Base-by-base conservation (phyloP, 768 basidiomycete species). In the Mrakia blollopis region DNA sequence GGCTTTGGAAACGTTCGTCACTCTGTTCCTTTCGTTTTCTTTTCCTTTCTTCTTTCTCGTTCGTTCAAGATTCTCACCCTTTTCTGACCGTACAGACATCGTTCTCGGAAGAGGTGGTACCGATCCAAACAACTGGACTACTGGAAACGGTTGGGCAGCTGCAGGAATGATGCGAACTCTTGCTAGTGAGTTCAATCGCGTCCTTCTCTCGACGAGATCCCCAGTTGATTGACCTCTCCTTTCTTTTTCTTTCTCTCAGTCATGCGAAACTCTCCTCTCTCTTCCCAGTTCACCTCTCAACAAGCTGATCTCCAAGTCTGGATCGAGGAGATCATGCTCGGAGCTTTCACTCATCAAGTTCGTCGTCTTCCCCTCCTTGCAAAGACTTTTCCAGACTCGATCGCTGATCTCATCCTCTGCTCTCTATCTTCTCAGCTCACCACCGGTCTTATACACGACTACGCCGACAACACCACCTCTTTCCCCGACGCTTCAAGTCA, bases 111-210 rank as follows among this genome's bases (percentile, higher is more conserved):
- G 54, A 77, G 76, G 54, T 25, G 71, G 41, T 72, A 71, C 30
- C 0, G 63, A 54, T 54, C 39, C 50, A 5, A 39, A 28, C 30
- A 73, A 71, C 32, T 76, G 78, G 79, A 60, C 54, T 1, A 92
- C 92, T 6, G 93, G 93, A 0, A 94, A 94, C 75, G 93, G 86
- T 3, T 96, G 94, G 94, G 94, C 91, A 0, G 92, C 92, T 0
- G 91, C 89, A 25, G 93, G 94, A 0, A 93, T 93, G 87, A 85
- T 92, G 14, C 89, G 93, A 9, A 93, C 94, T 3, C 85, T 91
- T 0, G 89, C 88, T 2, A 93, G 73, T 71, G 32, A 61, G 76
- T 73, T n/a, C 10, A 1, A 23, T 61, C 39, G 11, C 25, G 25
- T 35, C 16, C 16, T 50, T 65, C 44, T 13, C 11, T 21, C 37